Base-by-base conservation (phyloP, 2,329 filamentous ascomycete genomes). In the Colletotrichum coccodes region DNA sequence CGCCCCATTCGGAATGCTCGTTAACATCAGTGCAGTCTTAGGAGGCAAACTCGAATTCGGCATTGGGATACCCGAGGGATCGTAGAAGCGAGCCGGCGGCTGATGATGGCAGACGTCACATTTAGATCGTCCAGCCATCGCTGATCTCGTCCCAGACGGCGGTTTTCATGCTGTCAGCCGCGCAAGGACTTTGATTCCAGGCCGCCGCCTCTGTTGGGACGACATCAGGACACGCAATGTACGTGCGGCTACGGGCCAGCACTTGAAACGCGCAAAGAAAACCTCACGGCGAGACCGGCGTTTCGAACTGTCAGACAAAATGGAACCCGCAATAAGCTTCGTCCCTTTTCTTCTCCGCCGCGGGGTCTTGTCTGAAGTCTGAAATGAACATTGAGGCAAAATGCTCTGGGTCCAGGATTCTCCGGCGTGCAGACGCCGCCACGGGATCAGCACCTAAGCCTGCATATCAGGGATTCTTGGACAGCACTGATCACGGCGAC, bases 221-320 rank as follows among this genome's bases (percentile, higher is more conserved):
- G 44, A 49, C 30, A 36, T 23, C 28, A 58, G 30, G 3, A 21
- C 52, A 16, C 4, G 3, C 18, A 16, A 32, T 6, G 16, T 38
- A 11, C 16, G 44, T 60, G 23, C 12, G 34, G 40, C 46, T 53
- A 23, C 14, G 36, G 4, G 16, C 53, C 42, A 21, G 12, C 49
- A 46, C 26, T 21, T 64, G 64, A 68, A 64, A 68, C 64, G 36
- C 23, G 16, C 6, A 18, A 8, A 42, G 46, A 26, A n/a, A 36
- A 36, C 7, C 5, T 21, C 52, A 52, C 42, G 23, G 32, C 46
- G 60, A 64, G 60, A 68, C 30, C 59, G 40, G 26, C 36, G 64
- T 68, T 68, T 64, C 64, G 64, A 53, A 59, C 60, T 26, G 26
- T 18, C 30, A 16, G 23, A 16, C 26, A 44, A 18, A 36, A 34